Base-by-base conservation (phyloP, 2,329 filamentous ascomycete genomes). In the Fusarium globosum region DNA sequence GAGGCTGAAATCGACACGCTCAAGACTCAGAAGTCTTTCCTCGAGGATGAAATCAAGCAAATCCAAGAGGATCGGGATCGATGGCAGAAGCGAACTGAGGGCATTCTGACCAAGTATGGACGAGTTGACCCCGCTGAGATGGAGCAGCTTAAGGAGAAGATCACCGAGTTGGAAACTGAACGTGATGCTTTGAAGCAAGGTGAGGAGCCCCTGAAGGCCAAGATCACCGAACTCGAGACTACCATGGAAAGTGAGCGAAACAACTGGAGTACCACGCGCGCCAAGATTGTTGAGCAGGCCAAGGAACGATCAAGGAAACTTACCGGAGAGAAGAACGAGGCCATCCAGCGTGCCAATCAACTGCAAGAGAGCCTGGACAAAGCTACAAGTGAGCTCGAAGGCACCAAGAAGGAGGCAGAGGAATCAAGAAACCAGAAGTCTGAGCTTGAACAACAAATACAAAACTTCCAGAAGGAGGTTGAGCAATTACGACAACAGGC, bases 51-150 rank as follows among this genome's bases (percentile, higher is more conserved):
- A 80, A 90, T 98, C 79, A 94, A 93, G 78, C 89, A 98, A 72
- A 88, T 98, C 15, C 93, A 97, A 74, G 93, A 96, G 77, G 96
- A 98, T 80, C 92, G 96, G 21, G 96, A 98, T 80, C 90, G 94
- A 65, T 98, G 96, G 94, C 95, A 97, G 83, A 96, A 98, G 86
- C 92, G 96, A 30, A 97, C 95, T 4, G 95, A 98, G 80, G 94
- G 97, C 76, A 98, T 99, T 70, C 89, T 99, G 57, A 95, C 94
- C 74, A 98, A 97, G 81, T 98, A 98, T 79, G 95, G 97, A 76
- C 94, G 96, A 63, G 94, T 97, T 59, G 96, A 99, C 79, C 96
- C 96, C 48, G 94, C 94, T 7, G 96, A 98, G 79, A 89, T 98
- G 80, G 96, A 98, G 77, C 91, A 93, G 68, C 88, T 99, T 65